Evolutionary conservation across 73 alveolate genomes (phyloP).

Genomic region (Breviolum minutum): DNA sequence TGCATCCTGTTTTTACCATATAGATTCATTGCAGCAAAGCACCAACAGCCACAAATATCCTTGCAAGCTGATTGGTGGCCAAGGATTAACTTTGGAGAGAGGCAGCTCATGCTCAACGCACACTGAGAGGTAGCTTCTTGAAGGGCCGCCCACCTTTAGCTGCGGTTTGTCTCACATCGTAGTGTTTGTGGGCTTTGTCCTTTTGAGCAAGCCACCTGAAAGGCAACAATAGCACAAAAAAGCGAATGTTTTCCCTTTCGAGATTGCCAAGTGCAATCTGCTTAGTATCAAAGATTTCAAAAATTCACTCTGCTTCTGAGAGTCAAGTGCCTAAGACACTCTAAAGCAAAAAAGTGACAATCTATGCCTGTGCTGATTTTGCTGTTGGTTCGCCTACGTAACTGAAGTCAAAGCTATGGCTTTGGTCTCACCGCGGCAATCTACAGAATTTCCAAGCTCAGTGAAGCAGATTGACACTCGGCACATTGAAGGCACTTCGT

Average conservation of each 20-base stretch:
- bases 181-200: background rate
- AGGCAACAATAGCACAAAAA: background rate
- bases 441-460: background rate
- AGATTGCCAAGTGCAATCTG: slow-evolving; percentile 16
- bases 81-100: slow-evolving; percentile 63
- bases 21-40: too few relatives aligned
- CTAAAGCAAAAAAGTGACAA: background rate
- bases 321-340: too few relatives aligned
- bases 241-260: background rate
- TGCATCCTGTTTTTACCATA: too few relatives aligned
- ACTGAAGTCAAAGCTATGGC: slow-evolving; percentile 35
- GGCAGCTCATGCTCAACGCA: slow-evolving; percentile 87
- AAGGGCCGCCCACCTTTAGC: background rate
- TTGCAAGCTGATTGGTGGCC: background rate
- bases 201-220: background rate
- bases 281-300: too few relatives aligned
- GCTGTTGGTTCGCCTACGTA: background rate
- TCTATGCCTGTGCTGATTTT: background rate
- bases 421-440: slow-evolving; percentile 23
- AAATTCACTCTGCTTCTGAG: too few relatives aligned
- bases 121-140: slow-evolving; percentile 3
- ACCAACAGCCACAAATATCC: too few relatives aligned
- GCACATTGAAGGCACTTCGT: background rate
- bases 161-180: background rate
- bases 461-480: slow-evolving; percentile 9